Percentiles rank a stretch among this genome's conserved stretches.
These are phyloP conservation scores for Apocynum venetum DNA, from an alignment of 257 asterid genomes.

Conservation along the genomic window DNA sequence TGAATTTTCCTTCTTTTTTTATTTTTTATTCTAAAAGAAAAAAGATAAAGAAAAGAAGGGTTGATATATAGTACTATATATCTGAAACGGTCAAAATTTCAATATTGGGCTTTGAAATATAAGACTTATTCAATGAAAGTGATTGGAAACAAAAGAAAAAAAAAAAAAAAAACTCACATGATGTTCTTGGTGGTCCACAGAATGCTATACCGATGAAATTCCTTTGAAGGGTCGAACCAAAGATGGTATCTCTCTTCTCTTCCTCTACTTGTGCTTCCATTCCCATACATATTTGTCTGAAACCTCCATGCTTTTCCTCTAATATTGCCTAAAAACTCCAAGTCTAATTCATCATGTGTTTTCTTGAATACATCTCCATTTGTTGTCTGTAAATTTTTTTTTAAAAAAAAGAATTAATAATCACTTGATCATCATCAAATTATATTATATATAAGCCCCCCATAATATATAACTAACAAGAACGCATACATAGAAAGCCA, in stretches of 20 bases:
- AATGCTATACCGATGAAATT: conserved; percentile 69
- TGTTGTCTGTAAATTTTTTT: conserved; percentile 45
- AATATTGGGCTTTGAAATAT: conserved; percentile 24
- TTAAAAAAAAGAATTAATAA: background rate
- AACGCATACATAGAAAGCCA: conserved; percentile 74
- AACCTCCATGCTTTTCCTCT: conserved; percentile 88
- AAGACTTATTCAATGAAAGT: conserved; percentile 26
- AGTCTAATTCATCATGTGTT: conserved; percentile 82
- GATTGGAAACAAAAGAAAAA: background rate
- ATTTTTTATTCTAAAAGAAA: background rate
- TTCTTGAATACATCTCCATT: conserved; percentile 62
- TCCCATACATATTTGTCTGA: conserved; percentile 94
- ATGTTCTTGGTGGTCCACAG: conserved; percentile 78
- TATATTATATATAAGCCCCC: background rate
- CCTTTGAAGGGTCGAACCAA: conserved; percentile 82
- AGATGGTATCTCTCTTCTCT: conserved; percentile 86
- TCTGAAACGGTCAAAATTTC: conserved; percentile 50
- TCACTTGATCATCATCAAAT: background rate
- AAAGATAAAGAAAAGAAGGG: background rate
- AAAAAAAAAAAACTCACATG: conserved; percentile 44
- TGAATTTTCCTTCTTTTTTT: background rate
- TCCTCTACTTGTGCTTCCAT: conserved; percentile 88
- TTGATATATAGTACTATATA: background rate
- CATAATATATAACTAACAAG: background rate
- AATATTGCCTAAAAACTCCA: conserved; percentile 85